Conservation (phyloP, 805 yeast species). For the Wickerhamiella musiphila region DNA sequence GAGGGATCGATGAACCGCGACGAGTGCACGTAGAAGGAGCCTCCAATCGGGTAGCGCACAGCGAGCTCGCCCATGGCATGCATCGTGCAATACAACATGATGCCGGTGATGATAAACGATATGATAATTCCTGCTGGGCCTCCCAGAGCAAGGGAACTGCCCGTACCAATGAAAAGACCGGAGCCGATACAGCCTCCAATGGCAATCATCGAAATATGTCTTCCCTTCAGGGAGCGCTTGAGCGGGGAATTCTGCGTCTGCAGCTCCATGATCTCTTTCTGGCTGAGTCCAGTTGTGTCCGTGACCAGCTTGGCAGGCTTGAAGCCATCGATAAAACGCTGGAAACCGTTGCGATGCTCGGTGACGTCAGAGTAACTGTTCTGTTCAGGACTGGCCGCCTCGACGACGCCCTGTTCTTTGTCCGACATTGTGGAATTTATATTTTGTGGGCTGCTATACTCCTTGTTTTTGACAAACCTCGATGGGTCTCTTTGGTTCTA, state of each 20-base stretch:
- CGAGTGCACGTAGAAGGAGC: slow-evolving; percentile 40
- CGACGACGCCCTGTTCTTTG: too few species aligned
- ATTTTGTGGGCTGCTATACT: too few species aligned
- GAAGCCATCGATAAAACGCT: slow-evolving; percentile 9
- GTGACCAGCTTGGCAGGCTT: slow-evolving; percentile 10
- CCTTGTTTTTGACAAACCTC: too few species aligned
- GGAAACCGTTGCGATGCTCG: background rate
- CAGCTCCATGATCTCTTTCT: slow-evolving; percentile 26
- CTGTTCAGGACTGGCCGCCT: too few species aligned
- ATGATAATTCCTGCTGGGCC: slow-evolving; percentile 43
- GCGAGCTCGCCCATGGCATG: slow-evolving; percentile 55
- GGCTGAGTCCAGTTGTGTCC: slow-evolving; percentile 18
- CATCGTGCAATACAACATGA: slow-evolving; percentile 46
- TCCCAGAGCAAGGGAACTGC: slow-evolving; percentile 29
- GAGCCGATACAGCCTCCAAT: slow-evolving; percentile 79
- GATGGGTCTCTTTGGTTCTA: too few species aligned
- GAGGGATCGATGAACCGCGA: slow-evolving; percentile 43
- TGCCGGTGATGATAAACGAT: slow-evolving; percentile 42
- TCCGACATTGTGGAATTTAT: too few species aligned
- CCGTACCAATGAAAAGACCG: slow-evolving; percentile 41
- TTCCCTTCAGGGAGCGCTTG: slow-evolving; percentile 23
- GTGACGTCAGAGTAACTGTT: background rate
- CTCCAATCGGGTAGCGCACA: slow-evolving; percentile 40
- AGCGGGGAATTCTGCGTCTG: slow-evolving; percentile 12
- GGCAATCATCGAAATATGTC: slow-evolving; percentile 42